A percentile compares a stretch with the other conserved stretches of the same genome.
Conservation (phyloP, 441 rosid genomes). For the Pelargonium myrrhifolium region DNA sequence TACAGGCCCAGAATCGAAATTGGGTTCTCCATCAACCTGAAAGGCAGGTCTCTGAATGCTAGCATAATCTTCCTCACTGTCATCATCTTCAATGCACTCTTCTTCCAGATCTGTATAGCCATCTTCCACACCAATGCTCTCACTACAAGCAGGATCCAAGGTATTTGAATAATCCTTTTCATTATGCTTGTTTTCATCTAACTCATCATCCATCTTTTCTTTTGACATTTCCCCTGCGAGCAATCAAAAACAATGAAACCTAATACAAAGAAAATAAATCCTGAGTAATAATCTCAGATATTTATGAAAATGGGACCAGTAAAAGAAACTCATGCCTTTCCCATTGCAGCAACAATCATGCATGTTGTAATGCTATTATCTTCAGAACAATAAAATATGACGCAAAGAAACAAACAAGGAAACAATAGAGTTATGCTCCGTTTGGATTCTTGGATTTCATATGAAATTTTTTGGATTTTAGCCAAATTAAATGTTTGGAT, state of each 20-base stretch:
- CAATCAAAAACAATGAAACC: slow-evolving; percentile 6
- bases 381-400: too few species aligned
- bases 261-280: too few species aligned
- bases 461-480: too few species aligned
- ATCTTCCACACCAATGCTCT: slow-evolving; percentile 23
- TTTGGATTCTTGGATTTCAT: background rate
- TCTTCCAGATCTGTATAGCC: slow-evolving; percentile 23
- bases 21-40: slow-evolving; percentile 71
- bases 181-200: slow-evolving; percentile 21
- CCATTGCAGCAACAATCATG: slow-evolving; percentile 35
- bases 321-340: slow-evolving; percentile 28
- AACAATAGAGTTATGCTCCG: background rate
- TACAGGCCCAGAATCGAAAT: slow-evolving; percentile 82
- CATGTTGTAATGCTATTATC: too few species aligned
- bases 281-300: background rate
- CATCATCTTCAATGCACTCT: slow-evolving; percentile 48
- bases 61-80: slow-evolving; percentile 53
- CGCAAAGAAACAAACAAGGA: background rate
- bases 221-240: slow-evolving; percentile 43
- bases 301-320: too few species aligned
- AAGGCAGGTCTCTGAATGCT: slow-evolving; percentile 83
- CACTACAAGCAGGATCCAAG: slow-evolving; percentile 18
- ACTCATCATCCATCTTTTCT: slow-evolving; percentile 26
- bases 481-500: too few species aligned
- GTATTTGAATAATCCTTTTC: slow-evolving; percentile 20